These are phyloP conservation scores for Arthroderma sp. DNA, from an alignment of 2,329 filamentous ascomycete genomes.

Conservation along the genomic window DNA sequence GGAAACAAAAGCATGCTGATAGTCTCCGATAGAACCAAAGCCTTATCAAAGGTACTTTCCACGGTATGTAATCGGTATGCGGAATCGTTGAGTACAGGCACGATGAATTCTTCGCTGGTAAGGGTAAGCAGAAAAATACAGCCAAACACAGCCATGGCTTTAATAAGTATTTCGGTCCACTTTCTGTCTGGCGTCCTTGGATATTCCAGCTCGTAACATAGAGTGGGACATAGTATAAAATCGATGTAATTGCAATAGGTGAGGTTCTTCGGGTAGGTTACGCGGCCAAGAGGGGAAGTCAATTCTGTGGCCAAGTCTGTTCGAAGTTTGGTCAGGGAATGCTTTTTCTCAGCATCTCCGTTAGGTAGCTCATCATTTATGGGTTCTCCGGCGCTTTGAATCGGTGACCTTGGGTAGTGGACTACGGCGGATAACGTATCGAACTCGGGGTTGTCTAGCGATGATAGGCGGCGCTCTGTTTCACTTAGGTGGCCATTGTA, in stretches of 20 bases:
- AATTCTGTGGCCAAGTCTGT: constrained; percentile 83
- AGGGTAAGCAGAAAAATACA: constrained; percentile 92
- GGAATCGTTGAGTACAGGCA: constrained; percentile 72
- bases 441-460: constrained; percentile 63
- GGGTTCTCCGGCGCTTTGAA: neutral
- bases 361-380: constrained; percentile 10
- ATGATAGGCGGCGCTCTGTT: constrained; percentile 65
- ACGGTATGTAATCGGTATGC: constrained; percentile 38
- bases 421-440: constrained; percentile 57
- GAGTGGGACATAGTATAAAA: constrained; percentile 80
- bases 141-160: constrained; percentile 80
- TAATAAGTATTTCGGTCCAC: constrained; percentile 70
- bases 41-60: constrained; percentile 47
- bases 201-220: constrained; percentile 97
- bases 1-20: constrained; percentile 88
- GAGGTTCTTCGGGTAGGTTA: constrained; percentile 83
- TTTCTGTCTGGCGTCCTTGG: constrained; percentile 63
- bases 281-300: constrained; percentile 75
- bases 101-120: constrained; percentile 86
- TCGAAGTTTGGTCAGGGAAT: constrained; percentile 55
- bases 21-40: constrained; percentile 73
- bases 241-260: constrained; percentile 71
- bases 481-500: constrained; percentile 93
- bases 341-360: constrained; percentile 21
- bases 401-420: constrained; percentile 49